Base-by-base conservation (phyloP, 108 stramenopile genomes). In the Cyclotella baltica region DNA sequence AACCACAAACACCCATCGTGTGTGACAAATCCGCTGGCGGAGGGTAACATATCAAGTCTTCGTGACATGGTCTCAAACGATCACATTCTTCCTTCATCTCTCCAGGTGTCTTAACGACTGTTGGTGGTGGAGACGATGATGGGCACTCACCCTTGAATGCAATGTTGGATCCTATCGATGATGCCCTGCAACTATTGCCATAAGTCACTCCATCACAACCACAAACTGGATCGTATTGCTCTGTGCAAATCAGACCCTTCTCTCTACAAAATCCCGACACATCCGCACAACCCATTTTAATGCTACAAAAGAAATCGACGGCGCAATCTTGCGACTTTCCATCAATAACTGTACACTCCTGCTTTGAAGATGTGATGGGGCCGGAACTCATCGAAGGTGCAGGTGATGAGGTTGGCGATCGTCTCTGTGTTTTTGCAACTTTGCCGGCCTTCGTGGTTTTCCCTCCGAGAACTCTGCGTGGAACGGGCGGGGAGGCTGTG, bases 131-230 rank as follows among this genome's bases (percentile, higher is more conserved):
- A 28, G 57, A 18, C 30, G 6, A 28, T 58, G 57, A 30, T 52
- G 10, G 9, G 28, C 62, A 63, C 11, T 38, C 62, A 9, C 62
- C 62, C 4, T 20, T 38, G 20, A 5, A 38, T 5, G 18, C 62
- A 37, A 63, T 63, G n/a, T 38, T 63, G 3, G 6, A 10, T 36
- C 62, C 62, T 30, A 33, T 30, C 5, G 58, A 33, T 38, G 35
- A n/a, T 3, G 62, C 62, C n/a, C 36, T 6, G 20, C 62, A 63
- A n/a, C 22, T 38, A 25, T 63, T 63, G 20, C 15, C 20, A n/a
- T 63, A 63, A 18, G 62, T 63, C 20, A 40, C 5, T 37, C 62
- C 62, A 63, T 63, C 62, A 38, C 62, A 63, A 4, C 62, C 62
- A 20, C 62, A 63, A 4, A 63, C 38, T 19, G 62, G 62, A n/a